Percentiles rank a stretch among this genome's conserved stretches.
Evolutionary conservation across 805 yeast genomes (phyloP).

Genomic region (Candida taoyuanica): DNA sequence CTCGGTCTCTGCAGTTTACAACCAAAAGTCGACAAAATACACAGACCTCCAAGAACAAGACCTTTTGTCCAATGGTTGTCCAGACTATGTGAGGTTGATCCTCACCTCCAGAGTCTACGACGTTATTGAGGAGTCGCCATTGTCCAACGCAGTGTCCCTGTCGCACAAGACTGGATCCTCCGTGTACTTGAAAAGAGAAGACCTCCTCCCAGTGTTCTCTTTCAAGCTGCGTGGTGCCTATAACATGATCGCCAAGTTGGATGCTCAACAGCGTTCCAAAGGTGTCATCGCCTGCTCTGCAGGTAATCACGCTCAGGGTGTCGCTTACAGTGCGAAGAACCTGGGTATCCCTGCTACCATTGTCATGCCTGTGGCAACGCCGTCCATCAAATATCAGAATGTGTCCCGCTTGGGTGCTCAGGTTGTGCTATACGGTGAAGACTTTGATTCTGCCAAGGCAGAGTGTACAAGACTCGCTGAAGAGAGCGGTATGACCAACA

Average conservation of each 20-base stretch:
- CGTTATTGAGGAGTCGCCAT: slow-evolving; percentile 86
- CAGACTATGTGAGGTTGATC: slow-evolving; percentile 91
- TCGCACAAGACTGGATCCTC: slow-evolving; percentile 73
- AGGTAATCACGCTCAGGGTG: slow-evolving; percentile 99
- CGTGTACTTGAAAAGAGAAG: slow-evolving; percentile 84
- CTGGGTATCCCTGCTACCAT: slow-evolving; percentile 90
- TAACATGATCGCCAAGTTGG: slow-evolving; percentile 89
- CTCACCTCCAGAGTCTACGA: slow-evolving; percentile 93
- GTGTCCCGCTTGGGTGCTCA: slow-evolving; percentile 91
- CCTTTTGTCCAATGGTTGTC: slow-evolving; percentile 56
- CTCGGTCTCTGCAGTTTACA: background rate
- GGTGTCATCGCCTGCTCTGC: slow-evolving; percentile 99
- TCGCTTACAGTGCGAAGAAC: slow-evolving; percentile 84
- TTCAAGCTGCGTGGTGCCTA: slow-evolving; percentile 97
- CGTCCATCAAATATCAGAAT: slow-evolving; percentile 87
- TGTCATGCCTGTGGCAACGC: slow-evolving; percentile 97
- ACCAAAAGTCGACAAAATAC: slow-evolving; percentile 9
- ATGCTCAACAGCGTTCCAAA: slow-evolving; percentile 48
- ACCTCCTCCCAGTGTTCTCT: slow-evolving; percentile 88
- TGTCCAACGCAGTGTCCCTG: slow-evolving; percentile 67
- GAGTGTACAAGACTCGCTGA: slow-evolving; percentile 74
- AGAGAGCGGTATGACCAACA: slow-evolving; percentile 73
- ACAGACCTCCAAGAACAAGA: slow-evolving; percentile 39
- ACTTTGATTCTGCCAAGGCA: slow-evolving; percentile 89
- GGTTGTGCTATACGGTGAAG: slow-evolving; percentile 90